These are phyloP conservation scores for Hypoxylon lienhwacheense DNA, from an alignment of 495 filamentous ascomycete species.

Conservation along the genomic window DNA sequence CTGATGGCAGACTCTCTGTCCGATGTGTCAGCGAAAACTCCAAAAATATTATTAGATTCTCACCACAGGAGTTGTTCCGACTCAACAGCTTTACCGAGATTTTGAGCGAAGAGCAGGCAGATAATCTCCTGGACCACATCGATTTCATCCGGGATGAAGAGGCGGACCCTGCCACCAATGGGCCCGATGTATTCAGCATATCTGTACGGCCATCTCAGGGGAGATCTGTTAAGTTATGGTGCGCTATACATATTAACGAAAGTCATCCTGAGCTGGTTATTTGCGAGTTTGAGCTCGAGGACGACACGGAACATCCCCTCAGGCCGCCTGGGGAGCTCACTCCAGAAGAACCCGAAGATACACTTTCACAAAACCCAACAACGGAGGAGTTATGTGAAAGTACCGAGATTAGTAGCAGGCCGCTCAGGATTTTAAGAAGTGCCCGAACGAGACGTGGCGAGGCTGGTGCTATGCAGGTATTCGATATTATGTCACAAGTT, in stretches of 20 bases:
- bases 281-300: slow-evolving; percentile 90
- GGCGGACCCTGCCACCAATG: slow-evolving; percentile 68
- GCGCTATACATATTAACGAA: slow-evolving; percentile 76
- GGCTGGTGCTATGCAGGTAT: slow-evolving; percentile 89
- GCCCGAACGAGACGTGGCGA: slow-evolving; percentile 78
- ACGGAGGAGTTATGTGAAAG: slow-evolving; percentile 72
- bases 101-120: slow-evolving; percentile 76
- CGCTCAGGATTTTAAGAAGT: slow-evolving; percentile 76
- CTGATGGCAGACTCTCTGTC: slow-evolving; percentile 67
- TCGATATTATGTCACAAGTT: slow-evolving; percentile 87
- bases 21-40: slow-evolving; percentile 89
- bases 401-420: slow-evolving; percentile 72
- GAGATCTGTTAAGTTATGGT: slow-evolving; percentile 74
- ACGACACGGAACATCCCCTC: slow-evolving; percentile 74
- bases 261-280: slow-evolving; percentile 71
- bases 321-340: slow-evolving; percentile 58
- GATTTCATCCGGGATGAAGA: slow-evolving; percentile 84
- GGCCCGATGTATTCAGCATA: slow-evolving; percentile 85
- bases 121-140: slow-evolving; percentile 80
- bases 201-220: slow-evolving; percentile 60
- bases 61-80: slow-evolving; percentile 74
- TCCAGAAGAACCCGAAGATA: slow-evolving; percentile 69
- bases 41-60: slow-evolving; percentile 72
- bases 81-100: slow-evolving; percentile 78
- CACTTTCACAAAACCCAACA: slow-evolving; percentile 67